Conservation (phyloP, 306 rosid species). For the Cicer arietinum region DNA sequence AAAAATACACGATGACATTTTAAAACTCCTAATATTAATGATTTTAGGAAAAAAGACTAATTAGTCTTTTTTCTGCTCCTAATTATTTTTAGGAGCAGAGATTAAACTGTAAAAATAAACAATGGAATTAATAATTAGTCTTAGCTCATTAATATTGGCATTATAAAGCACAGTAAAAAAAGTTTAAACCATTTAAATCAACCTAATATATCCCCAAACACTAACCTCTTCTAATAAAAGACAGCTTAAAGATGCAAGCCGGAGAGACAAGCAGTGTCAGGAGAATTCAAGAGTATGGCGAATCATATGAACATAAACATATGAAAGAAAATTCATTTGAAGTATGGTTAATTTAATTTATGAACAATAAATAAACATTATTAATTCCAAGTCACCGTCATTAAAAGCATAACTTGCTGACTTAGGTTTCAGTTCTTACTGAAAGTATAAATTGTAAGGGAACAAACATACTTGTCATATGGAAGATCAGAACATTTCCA, state of each 20-base stretch:
- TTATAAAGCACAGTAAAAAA: too few species aligned
- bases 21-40: too few species aligned
- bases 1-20: too few species aligned
- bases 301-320: too few species aligned
- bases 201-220: not conserved
- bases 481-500: slow-evolving; percentile 90
- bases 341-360: slow-evolving; percentile 27
- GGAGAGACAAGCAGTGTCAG: not conserved
- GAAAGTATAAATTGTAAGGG: slow-evolving; percentile 13
- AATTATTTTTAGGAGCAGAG: too few species aligned
- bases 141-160: not conserved
- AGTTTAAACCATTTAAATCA: not conserved
- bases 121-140: too few species aligned
- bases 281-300: not conserved
- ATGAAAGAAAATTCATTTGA: not conserved
- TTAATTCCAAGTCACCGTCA: slow-evolving; percentile 25
- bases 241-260: not conserved
- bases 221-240: not conserved
- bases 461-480: slow-evolving; percentile 80
- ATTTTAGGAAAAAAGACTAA: too few species aligned
- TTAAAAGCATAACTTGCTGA: slow-evolving; percentile 17
- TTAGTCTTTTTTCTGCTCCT: too few species aligned
- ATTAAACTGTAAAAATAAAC: too few species aligned
- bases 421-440: not conserved
- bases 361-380: not conserved